Base-by-base conservation (phyloP, 2,329 filamentous ascomycete species). In the Fusarium sp. region DNA sequence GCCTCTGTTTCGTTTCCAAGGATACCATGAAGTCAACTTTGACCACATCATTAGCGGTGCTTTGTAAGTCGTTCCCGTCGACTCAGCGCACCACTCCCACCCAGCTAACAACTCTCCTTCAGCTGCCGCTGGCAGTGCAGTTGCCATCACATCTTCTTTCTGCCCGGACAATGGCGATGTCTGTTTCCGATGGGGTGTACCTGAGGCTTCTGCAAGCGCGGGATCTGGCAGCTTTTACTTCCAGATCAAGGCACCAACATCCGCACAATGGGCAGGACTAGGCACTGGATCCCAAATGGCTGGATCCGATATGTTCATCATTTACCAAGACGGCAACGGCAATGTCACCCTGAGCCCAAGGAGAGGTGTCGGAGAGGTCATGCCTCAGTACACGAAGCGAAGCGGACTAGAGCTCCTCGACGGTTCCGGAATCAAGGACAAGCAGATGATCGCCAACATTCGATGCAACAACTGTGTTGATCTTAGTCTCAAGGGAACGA, bases 341-440 rank as follows among this genome's bases (percentile, higher is more conserved):
- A 91, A 91, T 76, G 84, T 92, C 29, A 92, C 90, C 2, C 77
- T 92, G 59, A 91, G 89, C 69, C 84, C 89, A 3, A 86, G 90
- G 27, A 74, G 78, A 7, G 88, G 86, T 35, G 80, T 75, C 1
- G 83, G 84, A 12, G 83, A 91, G 70, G 70, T 78, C 39, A 79
- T 83, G 81, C 90, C 90, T 1, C 51, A 79, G 31, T 86, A 87
- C 78, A 81, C 80, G 4, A 74, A 78, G 3, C 80, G 83, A 10
- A 81, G 82, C 29, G 79, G 84, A 37, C 78, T 91, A 27, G 83
- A 86, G 39, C 83, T 92, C 8, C 84, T 92, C 5, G 84, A 81
- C 0, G 90, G 90, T 54, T 91, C 88, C 49, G 90, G 90, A 41
- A 81, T 92, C 45, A 74, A 78, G 29, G 73, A 82, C 52, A 84